A percentile compares a stretch with the other conserved stretches of the same genome.
Conservation (phyloP, 1,139 yeast genomes). For the Arxiozyma slooffiae region DNA sequence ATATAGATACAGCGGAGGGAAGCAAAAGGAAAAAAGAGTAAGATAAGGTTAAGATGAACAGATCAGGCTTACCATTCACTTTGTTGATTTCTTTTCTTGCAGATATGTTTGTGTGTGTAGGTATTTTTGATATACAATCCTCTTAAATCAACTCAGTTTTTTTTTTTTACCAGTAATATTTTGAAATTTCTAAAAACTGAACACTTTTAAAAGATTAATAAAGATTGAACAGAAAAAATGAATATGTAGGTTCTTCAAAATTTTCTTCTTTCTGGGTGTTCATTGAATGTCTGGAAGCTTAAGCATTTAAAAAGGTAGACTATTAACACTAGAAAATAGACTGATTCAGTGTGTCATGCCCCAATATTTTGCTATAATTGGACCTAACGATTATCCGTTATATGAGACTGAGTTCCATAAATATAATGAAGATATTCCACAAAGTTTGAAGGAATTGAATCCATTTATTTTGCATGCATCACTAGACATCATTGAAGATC, state of each 20-base stretch:
- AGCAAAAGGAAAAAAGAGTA: background rate
- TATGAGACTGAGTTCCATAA: slow-evolving; percentile 70
- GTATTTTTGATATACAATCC: no score
- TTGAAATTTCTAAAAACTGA: no score
- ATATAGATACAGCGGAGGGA: background rate
- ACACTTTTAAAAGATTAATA: background rate
- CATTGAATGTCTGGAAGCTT: background rate
- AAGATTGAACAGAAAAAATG: background rate
- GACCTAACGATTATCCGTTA: slow-evolving; percentile 76
- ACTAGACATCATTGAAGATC: slow-evolving; percentile 78
- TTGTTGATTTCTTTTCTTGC: background rate
- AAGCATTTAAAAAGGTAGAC: background rate
- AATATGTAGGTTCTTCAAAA: no score
- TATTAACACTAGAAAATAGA: no score
- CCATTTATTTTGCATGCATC: slow-evolving; percentile 87
- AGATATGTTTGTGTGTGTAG: background rate
- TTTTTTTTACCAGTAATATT: no score
- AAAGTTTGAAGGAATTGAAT: slow-evolving; percentile 64
- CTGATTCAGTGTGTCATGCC: slow-evolving; percentile 38
- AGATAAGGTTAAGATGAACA: background rate
- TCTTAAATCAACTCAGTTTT: no score
- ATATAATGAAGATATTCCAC: slow-evolving; percentile 39
- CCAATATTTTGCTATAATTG: slow-evolving; percentile 79
- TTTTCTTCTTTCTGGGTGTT: no score
- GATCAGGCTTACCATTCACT: background rate